A percentile compares a stretch with the other conserved stretches of the same genome.
Evolutionary conservation across 2,329 filamentous ascomycete species (phyloP).

Genomic region (Penicillium sp.): DNA sequence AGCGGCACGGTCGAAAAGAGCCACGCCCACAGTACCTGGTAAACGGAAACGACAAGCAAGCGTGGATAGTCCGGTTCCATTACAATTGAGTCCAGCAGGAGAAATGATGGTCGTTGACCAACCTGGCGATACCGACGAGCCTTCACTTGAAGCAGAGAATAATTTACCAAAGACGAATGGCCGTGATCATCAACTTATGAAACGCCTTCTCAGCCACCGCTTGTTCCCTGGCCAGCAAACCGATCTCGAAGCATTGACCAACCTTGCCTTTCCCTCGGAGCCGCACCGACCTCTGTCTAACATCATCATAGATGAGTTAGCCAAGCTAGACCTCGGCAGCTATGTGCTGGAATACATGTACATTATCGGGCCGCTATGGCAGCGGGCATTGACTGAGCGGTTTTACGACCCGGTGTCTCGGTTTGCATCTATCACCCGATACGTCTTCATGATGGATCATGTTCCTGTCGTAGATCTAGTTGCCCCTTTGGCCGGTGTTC

Average conservation of each 20-base stretch:
- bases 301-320: constrained; percentile 51
- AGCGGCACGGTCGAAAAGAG: constrained; percentile 45
- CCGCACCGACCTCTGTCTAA: constrained; percentile 49
- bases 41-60: constrained; percentile 55
- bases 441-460: constrained; percentile 39
- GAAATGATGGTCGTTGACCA: constrained; percentile 26
- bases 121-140: constrained; percentile 24
- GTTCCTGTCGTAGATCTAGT: constrained; percentile 37
- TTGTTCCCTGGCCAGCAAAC: constrained; percentile 46
- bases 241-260: constrained; percentile 53
- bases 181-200: constrained; percentile 43
- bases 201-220: constrained; percentile 54
- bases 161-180: constrained; percentile 4
- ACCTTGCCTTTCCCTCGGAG: constrained; percentile 51
- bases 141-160: constrained; percentile 26
- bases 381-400: constrained; percentile 52
- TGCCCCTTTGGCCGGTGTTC: constrained; percentile 35
- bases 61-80: constrained; percentile 51
- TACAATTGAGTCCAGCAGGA: constrained; percentile 38
- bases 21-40: constrained; percentile 53
- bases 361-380: constrained; percentile 53
- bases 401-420: constrained; percentile 44
- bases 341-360: constrained; percentile 49
- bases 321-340: constrained; percentile 40
- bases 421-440: constrained; percentile 41